Evolutionary conservation across 163 green algal species (phyloP).

Genomic region (Chlorella variabilis): DNA sequence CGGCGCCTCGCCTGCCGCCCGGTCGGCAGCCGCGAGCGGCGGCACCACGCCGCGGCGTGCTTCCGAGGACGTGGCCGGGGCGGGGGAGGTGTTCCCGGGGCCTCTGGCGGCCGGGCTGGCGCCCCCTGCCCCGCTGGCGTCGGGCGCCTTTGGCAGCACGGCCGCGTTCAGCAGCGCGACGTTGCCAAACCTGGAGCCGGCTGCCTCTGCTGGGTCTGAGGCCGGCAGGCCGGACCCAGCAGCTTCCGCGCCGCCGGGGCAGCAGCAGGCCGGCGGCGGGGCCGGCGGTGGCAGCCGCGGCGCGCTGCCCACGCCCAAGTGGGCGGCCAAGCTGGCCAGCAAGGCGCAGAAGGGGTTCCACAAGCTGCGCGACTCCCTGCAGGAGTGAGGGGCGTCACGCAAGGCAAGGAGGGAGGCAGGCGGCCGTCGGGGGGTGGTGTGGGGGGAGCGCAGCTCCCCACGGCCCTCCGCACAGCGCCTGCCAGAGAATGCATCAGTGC

Average conservation of each 20-base stretch:
- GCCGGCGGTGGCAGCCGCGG: not conserved
- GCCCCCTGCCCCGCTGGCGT: not conserved
- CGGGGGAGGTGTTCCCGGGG: not conserved
- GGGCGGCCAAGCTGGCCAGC: conserved; percentile 23
- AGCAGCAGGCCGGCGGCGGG: not conserved
- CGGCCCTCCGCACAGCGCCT: no score
- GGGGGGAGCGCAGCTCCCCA: no score
- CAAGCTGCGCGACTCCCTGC: conserved; percentile 36
- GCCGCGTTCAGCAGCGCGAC: not conserved
- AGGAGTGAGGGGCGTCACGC: conserved; percentile 24
- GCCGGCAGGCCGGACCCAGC: not conserved
- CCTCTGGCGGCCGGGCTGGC: not conserved
- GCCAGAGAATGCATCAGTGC: no score
- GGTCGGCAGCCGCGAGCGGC: not conserved
- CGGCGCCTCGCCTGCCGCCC: not conserved
- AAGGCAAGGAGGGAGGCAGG: no score
- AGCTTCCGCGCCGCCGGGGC: no score
- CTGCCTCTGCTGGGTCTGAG: not conserved
- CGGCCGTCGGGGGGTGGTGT: no score
- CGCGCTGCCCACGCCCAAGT: not conserved
- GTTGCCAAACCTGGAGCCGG: not conserved
- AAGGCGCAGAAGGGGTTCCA: conserved; percentile 29
- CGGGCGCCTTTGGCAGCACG: no score
- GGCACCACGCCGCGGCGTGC: not conserved
- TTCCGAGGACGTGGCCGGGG: not conserved